Evolutionary conservation across 768 basidiomycete genomes (phyloP).

Genomic region (Gelatoporia subvermispora): DNA sequence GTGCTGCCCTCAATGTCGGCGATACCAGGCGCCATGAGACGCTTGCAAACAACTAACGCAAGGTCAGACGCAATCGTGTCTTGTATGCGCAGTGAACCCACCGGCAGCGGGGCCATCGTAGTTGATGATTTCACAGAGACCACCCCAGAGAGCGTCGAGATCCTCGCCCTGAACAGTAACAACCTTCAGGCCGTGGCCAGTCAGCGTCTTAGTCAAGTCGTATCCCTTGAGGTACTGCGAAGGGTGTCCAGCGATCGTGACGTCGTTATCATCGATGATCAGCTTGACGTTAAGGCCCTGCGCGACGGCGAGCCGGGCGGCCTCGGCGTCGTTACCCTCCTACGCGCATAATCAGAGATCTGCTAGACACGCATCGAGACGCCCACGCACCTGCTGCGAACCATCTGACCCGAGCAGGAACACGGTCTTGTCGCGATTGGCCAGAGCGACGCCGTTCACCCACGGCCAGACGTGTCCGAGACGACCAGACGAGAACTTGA

Average conservation of each 20-base stretch:
- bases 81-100: slow-evolving; percentile 17
- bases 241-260: slow-evolving; percentile 89
- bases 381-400: slow-evolving; percentile 54
- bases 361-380: not conserved
- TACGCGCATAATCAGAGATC: not conserved
- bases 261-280: slow-evolving; percentile 86
- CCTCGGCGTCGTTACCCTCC: slow-evolving; percentile 89
- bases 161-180: slow-evolving; percentile 73
- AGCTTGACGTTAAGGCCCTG: slow-evolving; percentile 81
- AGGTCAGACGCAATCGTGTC: not conserved
- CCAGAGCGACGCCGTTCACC: slow-evolving; percentile 81
- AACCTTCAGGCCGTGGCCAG: slow-evolving; percentile 81
- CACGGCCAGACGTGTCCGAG: slow-evolving; percentile 89
- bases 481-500: slow-evolving; percentile 92
- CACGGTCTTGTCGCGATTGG: slow-evolving; percentile 69
- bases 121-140: slow-evolving; percentile 47
- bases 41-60: slow-evolving; percentile 59
- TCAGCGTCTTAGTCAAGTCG: slow-evolving; percentile 62
- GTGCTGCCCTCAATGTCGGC: slow-evolving; percentile 72
- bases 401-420: slow-evolving; percentile 88
- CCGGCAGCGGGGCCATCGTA: slow-evolving; percentile 77
- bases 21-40: slow-evolving; percentile 41
- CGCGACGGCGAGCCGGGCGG: slow-evolving; percentile 82
- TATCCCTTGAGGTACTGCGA: slow-evolving; percentile 83
- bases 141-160: slow-evolving; percentile 72